Base-by-base conservation (phyloP, 768 basidiomycete genomes). In the Tricholoma flavovirens region DNA sequence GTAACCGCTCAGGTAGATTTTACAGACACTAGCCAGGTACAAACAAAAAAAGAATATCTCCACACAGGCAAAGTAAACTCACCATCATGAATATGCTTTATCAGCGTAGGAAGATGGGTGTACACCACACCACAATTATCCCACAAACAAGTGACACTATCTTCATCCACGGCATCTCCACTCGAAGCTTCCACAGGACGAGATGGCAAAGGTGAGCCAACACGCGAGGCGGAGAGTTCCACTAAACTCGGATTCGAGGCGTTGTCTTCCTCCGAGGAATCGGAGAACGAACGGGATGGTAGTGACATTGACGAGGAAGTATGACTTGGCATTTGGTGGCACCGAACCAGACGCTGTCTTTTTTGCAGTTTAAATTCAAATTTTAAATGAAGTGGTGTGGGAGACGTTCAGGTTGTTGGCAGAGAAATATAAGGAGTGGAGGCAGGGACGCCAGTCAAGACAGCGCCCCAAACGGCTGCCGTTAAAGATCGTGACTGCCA, bases 1-100 rank as follows among this genome's bases (percentile, higher is more conserved):
- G 14, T 36, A 15, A 36, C 14, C 4, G 12, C 12, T 36, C 14
- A 2, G 19, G 7, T 5, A 10, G 19, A 19, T 17, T 42, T 17
- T 14, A 40, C 17, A 40, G n/a, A 7, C n/a, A 19, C 22, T 12
- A 7, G 12, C 43, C 54, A 11, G 24, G 2, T 26, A 2, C 24
- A 26, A 26, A 26, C n/a, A n/a, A 5, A 26, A 26, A 38, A 54
- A 59, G 50, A n/a, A 9, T 9, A 33, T 21, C 50, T 15, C 8
- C 29, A 5, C 32, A 43, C 30, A n/a, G n/a, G 42, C 8, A 33
- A 2, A 49, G 33, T 17, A 24, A 14, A 71, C 85, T 69, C 63
- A 93, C 93, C 84, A 55, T 81, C 75, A 63, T 92, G 89, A 26
- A 96, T 84, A 66, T 96, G 93, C 24, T 85, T 83, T 57, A 94